Evolutionary conservation across 306 rosid genomes (phyloP).

Genomic region (Astragalus glycyphyllos): DNA sequence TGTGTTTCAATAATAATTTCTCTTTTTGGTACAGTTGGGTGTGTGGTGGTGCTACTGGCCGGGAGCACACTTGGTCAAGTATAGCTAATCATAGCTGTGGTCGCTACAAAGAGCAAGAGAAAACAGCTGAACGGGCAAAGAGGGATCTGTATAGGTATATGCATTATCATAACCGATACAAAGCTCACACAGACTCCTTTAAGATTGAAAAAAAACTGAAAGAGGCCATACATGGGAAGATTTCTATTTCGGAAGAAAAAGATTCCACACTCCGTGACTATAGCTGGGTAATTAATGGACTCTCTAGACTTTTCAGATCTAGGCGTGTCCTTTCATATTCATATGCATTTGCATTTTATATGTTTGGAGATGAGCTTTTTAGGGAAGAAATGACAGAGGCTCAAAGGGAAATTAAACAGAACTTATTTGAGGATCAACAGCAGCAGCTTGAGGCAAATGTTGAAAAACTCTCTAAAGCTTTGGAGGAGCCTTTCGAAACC

Average conservation of each 20-base stretch:
- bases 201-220: conserved; percentile 85
- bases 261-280: conserved; percentile 72
- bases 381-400: conserved; percentile 74
- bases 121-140: conserved; percentile 84
- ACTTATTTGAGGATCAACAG: conserved; percentile 97
- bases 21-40: conserved; percentile 79
- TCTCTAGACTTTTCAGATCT: conserved; percentile 83
- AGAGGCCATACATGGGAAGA: conserved; percentile 67
- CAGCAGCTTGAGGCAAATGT: conserved; percentile 95
- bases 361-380: conserved; percentile 96
- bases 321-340: conserved; percentile 96
- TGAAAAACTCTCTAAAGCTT: conserved; percentile 80
- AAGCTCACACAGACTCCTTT: conserved; percentile 97
- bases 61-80: conserved; percentile 85
- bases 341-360: conserved; percentile 95
- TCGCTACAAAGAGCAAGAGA: conserved; percentile 72
- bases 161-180: conserved; percentile 92
- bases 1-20: conserved; percentile 1
- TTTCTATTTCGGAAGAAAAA: conserved; percentile 69
- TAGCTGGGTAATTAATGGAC: conserved; percentile 87
- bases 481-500: conserved; percentile 81
- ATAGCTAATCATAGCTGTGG: conserved; percentile 97
- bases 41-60: conserved; percentile 95
- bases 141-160: conserved; percentile 81
- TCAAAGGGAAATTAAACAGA: conserved; percentile 78